Percentiles rank a stretch among this genome's conserved stretches.
These are phyloP conservation scores for Septoria linicola DNA, from an alignment of 2,329 filamentous ascomycete genomes.

Conservation along the genomic window DNA sequence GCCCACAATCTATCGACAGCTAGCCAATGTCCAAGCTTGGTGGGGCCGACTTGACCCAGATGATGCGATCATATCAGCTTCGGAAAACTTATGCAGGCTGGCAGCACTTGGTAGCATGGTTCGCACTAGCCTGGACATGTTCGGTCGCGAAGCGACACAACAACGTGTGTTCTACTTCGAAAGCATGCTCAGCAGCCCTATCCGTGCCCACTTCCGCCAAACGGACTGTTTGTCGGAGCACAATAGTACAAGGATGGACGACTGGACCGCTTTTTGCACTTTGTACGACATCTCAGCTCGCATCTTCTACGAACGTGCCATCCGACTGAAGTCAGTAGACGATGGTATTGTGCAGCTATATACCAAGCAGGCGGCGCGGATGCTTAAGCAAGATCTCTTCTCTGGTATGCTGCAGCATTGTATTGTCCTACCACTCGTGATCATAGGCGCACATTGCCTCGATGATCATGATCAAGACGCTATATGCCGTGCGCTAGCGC, in stretches of 20 bases:
- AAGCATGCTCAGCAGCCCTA: slow-evolving; percentile 2
- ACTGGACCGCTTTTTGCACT: slow-evolving; percentile 11
- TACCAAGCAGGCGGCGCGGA: slow-evolving; percentile 8
- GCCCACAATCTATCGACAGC: slow-evolving; percentile 10
- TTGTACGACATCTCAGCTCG: slow-evolving; percentile 14
- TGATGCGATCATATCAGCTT: slow-evolving; percentile 5
- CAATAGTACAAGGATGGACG: background rate
- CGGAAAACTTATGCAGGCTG: slow-evolving; percentile 11
- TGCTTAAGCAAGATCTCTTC: slow-evolving; percentile 1
- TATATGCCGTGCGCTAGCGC: slow-evolving; percentile 13
- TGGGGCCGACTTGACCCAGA: slow-evolving; percentile 15
- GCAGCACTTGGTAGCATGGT: slow-evolving; percentile 15
- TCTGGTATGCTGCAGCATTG: slow-evolving; percentile 22
- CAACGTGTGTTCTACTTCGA: background rate
- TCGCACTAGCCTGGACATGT: background rate
- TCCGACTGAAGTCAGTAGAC: slow-evolving; percentile 7
- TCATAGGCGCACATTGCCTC: slow-evolving; percentile 21
- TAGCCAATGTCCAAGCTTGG: slow-evolving; percentile 20
- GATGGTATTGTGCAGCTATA: slow-evolving; percentile 16
- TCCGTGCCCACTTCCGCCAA: background rate
- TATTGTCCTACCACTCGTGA: slow-evolving; percentile 18
- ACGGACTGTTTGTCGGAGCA: background rate
- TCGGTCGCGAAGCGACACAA: background rate
- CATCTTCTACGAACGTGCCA: slow-evolving; percentile 16
- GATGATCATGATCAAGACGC: slow-evolving; percentile 9